A percentile compares a stretch with the other conserved stretches of the same genome.
phyloP scores from a whole-genome alignment of 352 stramenopile genomes.

The Globisporangium paroecandrum region DNA sequence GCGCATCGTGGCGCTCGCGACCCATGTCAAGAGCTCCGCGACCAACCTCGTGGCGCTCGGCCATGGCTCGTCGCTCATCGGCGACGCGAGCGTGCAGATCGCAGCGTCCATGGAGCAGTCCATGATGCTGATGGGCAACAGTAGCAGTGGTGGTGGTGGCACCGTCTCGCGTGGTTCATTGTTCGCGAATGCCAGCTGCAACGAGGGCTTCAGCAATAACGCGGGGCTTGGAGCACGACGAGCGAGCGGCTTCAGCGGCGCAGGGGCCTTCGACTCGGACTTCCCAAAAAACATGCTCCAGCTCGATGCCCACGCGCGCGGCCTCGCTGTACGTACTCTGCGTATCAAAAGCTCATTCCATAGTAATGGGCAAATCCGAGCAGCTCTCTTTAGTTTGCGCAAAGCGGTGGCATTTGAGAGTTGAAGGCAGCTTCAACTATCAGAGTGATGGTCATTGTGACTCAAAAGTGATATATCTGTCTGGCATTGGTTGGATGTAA shows the following conservation, averaged over 20 bases:
- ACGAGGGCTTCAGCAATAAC: not conserved
- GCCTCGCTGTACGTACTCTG: constrained; percentile 8
- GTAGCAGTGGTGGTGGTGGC: not conserved
- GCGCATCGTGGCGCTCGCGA: constrained; percentile 23
- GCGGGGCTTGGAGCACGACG: not conserved
- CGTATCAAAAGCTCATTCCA: too few species aligned
- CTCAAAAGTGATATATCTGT: not conserved
- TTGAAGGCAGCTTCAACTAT: not conserved
- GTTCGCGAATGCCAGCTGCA: not conserved
- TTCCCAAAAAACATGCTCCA: constrained; percentile 22
- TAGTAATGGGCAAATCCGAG: not conserved
- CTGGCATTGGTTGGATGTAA: not conserved
- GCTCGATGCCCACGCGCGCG: constrained; percentile 12
- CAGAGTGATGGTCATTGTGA: constrained; percentile 1
- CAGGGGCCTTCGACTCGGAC: constrained; percentile 19
- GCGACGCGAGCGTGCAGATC: constrained; percentile 22
- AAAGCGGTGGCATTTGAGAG: not conserved
- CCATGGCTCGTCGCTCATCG: constrained; percentile 29
- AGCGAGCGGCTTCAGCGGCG: not conserved
- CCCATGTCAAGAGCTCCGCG: constrained; percentile 41
- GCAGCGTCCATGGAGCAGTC: constrained; percentile 15
- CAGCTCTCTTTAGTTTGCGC: not conserved
- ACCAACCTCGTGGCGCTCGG: constrained; percentile 38
- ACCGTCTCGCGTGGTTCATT: not conserved
- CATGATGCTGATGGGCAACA: not conserved